Base-by-base conservation (phyloP, 2,329 filamentous ascomycete species). In the Colletotrichum neosansevieriae region DNA sequence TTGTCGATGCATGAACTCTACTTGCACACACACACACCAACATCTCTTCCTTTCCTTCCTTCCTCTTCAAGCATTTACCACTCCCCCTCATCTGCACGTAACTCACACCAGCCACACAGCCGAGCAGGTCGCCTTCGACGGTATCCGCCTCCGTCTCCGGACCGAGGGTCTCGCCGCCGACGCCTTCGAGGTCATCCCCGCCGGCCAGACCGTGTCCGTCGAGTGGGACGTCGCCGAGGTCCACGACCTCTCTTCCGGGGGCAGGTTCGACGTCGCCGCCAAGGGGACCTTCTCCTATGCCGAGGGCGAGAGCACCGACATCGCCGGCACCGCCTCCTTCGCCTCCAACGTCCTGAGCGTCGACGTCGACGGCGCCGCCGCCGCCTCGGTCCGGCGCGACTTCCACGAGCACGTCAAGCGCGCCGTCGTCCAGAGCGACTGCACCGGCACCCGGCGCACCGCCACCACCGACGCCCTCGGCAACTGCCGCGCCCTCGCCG, bases 311-410 rank as follows among this genome's bases (percentile, higher is more conserved):
- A 83, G 81, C 19, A 88, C 82, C 53, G 79, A 84, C 45, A 82
- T 92, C 40, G 76, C 84, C 10, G 88, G 86, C 56, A 84, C 83
- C 50, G 76, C 91, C 2, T 76, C 83, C 11, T 92, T 86, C 79
- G 79, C 82, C 59, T 89, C 86, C 74, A 91, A 92, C 79, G 81
- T 82, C 15, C 77, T 92, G 54, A 82, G 81, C 58, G 81, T 90
- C 69, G 77, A 82, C 6, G 81, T 92, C 47, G 84, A 92, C 70
- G 88, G 86, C 17, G 78, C 78, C 11, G 75, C 84, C 56, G 89
- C 90, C 10, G 82, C 82, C 51, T 79, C 82, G 40, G 81, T 84
- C 54, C 80, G 83, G 71, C 80, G 82, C 13, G 78, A 83, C 12
- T 84, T 86, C 68, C 73, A 81, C 69, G 70, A 68, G 38, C 51